Conservation (phyloP, 1,284 basidiomycete genomes). For the Pseudozyma thailandica region DNA sequence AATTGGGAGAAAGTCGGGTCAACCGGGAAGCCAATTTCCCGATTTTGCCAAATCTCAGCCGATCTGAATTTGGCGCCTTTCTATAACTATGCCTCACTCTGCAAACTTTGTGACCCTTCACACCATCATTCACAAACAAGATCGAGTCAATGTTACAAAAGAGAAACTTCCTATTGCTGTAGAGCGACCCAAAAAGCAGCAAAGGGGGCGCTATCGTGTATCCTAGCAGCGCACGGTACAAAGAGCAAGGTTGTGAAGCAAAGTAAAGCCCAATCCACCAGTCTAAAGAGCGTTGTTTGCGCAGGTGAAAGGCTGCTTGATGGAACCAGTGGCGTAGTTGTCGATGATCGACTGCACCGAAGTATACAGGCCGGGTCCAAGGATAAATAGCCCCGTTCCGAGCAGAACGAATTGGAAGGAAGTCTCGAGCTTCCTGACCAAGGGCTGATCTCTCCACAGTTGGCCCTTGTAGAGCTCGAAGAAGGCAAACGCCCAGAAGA, state of each 20-base stretch:
- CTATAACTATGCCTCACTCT: too few relatives aligned
- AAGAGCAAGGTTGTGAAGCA: neutral
- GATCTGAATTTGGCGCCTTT: neutral
- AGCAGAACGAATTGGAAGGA: slow-evolving; percentile 69
- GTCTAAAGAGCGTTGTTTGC: slow-evolving; percentile 50
- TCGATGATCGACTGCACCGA: slow-evolving; percentile 70
- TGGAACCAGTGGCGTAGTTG: slow-evolving; percentile 63
- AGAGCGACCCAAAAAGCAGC: neutral
- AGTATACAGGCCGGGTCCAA: slow-evolving; percentile 70
- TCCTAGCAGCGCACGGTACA: neutral
- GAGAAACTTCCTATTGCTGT: neutral
- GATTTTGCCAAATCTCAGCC: neutral
- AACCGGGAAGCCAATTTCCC: neutral
- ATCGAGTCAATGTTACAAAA: neutral
- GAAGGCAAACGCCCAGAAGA: slow-evolving; percentile 71
- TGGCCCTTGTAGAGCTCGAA: slow-evolving; percentile 69
- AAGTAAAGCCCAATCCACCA: neutral
- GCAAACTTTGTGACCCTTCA: too few relatives aligned
- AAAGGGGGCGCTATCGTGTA: neutral
- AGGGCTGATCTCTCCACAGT: slow-evolving; percentile 54
- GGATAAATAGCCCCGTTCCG: slow-evolving; percentile 69
- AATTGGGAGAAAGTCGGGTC: too few relatives aligned
- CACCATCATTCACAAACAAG: neutral
- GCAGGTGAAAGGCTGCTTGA: slow-evolving; percentile 59
- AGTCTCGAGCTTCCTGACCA: slow-evolving; percentile 53